Base-by-base conservation (phyloP, 768 basidiomycete species). In the Termitomyces sp. region DNA sequence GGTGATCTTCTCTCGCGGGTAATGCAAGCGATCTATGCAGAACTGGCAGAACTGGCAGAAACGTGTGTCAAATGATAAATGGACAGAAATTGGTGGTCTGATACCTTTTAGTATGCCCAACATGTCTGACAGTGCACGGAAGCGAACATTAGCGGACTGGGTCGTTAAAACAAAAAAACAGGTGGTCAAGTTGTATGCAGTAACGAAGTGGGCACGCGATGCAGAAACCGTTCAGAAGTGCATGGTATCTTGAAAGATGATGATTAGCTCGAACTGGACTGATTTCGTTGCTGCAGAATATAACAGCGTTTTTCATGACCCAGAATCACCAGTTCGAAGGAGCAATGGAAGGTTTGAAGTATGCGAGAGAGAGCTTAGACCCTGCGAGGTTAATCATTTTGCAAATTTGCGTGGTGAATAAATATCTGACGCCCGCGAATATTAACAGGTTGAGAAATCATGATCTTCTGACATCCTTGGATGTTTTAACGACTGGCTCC, bases 101-200 rank as follows among this genome's bases (percentile, higher is more conserved):
- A 56, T 56, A 46, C 43, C 41, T 43, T 56, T 20, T 58, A 87
- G 85, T 18, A 82, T 92, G 76, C 90, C 90, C 45, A 86, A 87
- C 66, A 89, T 88, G 87, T 90, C 90, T 14, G 90, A 93, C 65
- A 73, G 72, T 22, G 87, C 85, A 51, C 82, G 92, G 52, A 94
- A 94, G 66, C 84, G 90, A 36, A 84, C 81, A 18, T 73, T 95
- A 33, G 90, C 90, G 2, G 92, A 94, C 62, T 95, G 90, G 83
- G 92, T 93, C 0, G 88, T 93, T n/a, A 86, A 87, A 68, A 90
- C 82, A 5, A 90, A 95, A 72, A 89, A 93, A 65, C 93, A 96
- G 65, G 83, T 93, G 35, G 87, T 93, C 32, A 94, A 94, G 70
- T 72, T 95, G 14, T 92, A 92, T 65, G 94, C 92, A 11, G 81